Evolutionary conservation across 495 filamentous ascomycete genomes (phyloP), one percentile per base, ranked within the genome.

Genomic region (Aspergillus bertholletiae): DNA sequence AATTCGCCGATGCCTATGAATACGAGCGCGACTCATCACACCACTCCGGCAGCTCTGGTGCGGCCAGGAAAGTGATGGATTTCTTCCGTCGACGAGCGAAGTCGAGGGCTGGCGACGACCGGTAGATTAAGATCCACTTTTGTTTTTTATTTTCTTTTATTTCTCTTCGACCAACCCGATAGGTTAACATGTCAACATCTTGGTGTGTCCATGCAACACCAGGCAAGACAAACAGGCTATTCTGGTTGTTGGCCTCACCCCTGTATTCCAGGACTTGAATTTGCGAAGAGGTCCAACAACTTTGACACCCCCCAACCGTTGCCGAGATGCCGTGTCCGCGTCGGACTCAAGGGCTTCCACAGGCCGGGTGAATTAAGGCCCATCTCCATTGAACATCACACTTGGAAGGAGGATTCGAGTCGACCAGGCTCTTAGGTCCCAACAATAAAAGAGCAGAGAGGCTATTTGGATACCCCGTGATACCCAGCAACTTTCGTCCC

Each of bases 11-110:
- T 59, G 90, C 89, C n/a, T 96, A 92, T 63, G 92, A 96, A 60
- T 83, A 85, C 47, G 84, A 87, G 53, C 78, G 82, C 46, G 80
- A 84, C 52, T 72, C 74, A 34, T 74, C 85, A 7, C 80, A 86
- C 51, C 84, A 91, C 67, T 85, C 83, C 4, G 94, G 93, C 27
- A 94, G 87, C 63, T 89, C 83, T 52, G 89, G 90, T 30, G 87
- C 90, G 15, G 90, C 92, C 17, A 84, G 89, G 59, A 86, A 88
- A 62, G 94, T 98, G 45, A 98, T 98, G 94, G 94, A 97, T 71
- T 94, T 96, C 70, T 98, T 98, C 76, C 82, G 94, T 62, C 77
- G 92, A 65, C 81, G 92, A 56, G 90, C 90, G 28, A 91, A 84
- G 69, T 90, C 87, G 46, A 73, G 86, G 54, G 83, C 77, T 53